Conservation (phyloP, 352 stramenopile genomes). For the Pythium oligandrum region DNA sequence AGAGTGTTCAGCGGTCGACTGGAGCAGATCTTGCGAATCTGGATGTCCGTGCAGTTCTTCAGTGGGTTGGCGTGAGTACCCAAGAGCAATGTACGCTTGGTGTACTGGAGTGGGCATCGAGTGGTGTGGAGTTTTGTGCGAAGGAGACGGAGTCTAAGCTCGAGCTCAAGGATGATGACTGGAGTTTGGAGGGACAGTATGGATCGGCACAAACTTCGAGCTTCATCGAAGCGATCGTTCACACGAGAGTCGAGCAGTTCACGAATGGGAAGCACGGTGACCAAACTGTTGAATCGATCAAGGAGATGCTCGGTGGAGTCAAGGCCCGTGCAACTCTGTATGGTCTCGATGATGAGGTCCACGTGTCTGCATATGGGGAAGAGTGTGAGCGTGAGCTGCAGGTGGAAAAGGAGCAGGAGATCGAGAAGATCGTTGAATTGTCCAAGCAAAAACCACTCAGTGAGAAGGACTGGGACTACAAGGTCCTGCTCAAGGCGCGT, state of each 20-base stretch:
- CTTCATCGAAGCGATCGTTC: conserved; percentile 34
- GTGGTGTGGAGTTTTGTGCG: conserved; percentile 62
- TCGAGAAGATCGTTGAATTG: not conserved
- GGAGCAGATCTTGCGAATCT: conserved; percentile 9
- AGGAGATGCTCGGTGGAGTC: not conserved
- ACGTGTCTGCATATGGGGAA: not conserved
- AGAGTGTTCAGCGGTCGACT: conserved; percentile 31
- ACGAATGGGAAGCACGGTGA: not conserved
- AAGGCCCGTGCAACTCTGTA: not conserved
- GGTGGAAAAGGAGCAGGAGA: conserved; percentile 1
- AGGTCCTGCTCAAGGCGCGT: not conserved
- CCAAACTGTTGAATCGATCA: not conserved
- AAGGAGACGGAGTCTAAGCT: conserved; percentile 23
- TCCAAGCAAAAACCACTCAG: not conserved
- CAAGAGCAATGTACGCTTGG: conserved; percentile 51
- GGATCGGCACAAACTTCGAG: conserved; percentile 15
- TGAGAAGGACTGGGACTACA: not conserved
- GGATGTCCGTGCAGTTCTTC: conserved; percentile 45
- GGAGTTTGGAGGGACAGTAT: conserved; percentile 42
- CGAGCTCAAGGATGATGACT: conserved; percentile 27
- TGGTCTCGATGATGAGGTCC: not conserved
- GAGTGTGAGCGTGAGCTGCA: conserved; percentile 2
- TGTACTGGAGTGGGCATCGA: conserved; percentile 76
- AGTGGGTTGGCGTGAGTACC: conserved; percentile 88
- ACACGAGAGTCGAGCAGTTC: conserved; percentile 9